Evolutionary conservation across 768 basidiomycete genomes (phyloP), one percentile per base, ranked within the genome.

Genomic region (Mycena rebaudengoi): DNA sequence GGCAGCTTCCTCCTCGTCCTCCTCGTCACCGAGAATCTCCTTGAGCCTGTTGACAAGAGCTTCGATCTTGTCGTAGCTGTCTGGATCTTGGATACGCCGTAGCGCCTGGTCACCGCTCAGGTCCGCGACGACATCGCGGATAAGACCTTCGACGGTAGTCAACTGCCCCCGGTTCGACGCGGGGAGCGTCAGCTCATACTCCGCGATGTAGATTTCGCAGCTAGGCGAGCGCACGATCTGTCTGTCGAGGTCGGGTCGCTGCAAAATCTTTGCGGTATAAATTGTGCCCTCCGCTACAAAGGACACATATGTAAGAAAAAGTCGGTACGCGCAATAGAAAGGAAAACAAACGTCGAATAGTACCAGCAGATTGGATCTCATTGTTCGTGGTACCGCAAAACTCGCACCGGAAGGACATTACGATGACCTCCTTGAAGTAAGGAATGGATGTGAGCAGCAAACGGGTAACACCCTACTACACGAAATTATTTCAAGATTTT

Each of bases 391-490:
- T 78, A 10, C 95, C 96, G 70, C 98, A 99, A 71, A 95, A 90
- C 60, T 97, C 94, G 74, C 98, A 99, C 59, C 91, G 86, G 81
- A 99, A 99, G 37, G 95, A 96, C 89, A 97, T 95, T 63, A 99
- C 88, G 66, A 99, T 92, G 52, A 99, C 90, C 75, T 99, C 94
- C 44, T 88, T 83, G 82, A 99, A 99, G 82, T 89, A 99, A 0
- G 98, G 98, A 49, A 99, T 99, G 3, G 90, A 88, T 0, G 96
- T 98, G 49, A 99, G 81, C 70, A 99, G 86, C 70, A 99, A 78
- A 41, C 95, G 82, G 1, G 98, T 99, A 13, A 82, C 80, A 30
- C 97, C 97, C 95, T 98, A 83, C 69, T 76, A 64, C 43, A 50
- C n/a, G n/a, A n/a, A 57, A 28, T 63, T 62, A 53, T 54, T 41